Evolutionary conservation across 306 rosid species (phyloP).

Genomic region (Alnus rubra): DNA sequence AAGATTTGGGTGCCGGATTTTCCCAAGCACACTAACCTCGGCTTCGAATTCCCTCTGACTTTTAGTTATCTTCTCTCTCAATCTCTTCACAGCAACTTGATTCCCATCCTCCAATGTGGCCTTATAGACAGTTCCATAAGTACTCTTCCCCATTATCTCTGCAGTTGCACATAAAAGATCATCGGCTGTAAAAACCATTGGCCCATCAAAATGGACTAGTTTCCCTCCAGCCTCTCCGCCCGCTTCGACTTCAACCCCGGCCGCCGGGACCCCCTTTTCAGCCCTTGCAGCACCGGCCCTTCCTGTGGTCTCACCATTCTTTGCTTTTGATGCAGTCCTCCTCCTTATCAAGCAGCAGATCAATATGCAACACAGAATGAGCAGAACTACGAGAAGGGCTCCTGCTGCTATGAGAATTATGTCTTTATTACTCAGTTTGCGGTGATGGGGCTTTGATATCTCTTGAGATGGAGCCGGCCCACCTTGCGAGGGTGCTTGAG

Average conservation of each 20-base stretch:
- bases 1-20: slow-evolving; percentile 77
- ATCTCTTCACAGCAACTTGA: slow-evolving; percentile 92
- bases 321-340: slow-evolving; percentile 51
- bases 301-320: slow-evolving; percentile 42
- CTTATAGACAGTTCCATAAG: slow-evolving; percentile 91
- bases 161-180: slow-evolving; percentile 96
- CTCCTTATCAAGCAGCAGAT: slow-evolving; percentile 58
- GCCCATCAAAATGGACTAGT: slow-evolving; percentile 84
- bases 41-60: slow-evolving; percentile 79
- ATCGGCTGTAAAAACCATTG: slow-evolving; percentile 75
- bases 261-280: slow-evolving; percentile 58
- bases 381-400: slow-evolving; percentile 52
- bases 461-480: slow-evolving; percentile 39
- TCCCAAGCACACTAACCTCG: slow-evolving; percentile 69
- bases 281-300: slow-evolving; percentile 38
- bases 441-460: slow-evolving; percentile 38
- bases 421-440: slow-evolving; percentile 69
- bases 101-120: slow-evolving; percentile 93
- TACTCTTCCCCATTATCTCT: slow-evolving; percentile 94
- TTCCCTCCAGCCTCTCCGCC: slow-evolving; percentile 80
- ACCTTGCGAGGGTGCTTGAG: slow-evolving; percentile 52
- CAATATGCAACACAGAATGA: slow-evolving; percentile 57
- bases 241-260: slow-evolving; percentile 52
- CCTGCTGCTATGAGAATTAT: slow-evolving; percentile 83
- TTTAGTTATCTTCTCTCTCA: slow-evolving; percentile 86